Conservation (phyloP, 2,329 filamentous ascomycete species). For the Fusarium falciforme region DNA sequence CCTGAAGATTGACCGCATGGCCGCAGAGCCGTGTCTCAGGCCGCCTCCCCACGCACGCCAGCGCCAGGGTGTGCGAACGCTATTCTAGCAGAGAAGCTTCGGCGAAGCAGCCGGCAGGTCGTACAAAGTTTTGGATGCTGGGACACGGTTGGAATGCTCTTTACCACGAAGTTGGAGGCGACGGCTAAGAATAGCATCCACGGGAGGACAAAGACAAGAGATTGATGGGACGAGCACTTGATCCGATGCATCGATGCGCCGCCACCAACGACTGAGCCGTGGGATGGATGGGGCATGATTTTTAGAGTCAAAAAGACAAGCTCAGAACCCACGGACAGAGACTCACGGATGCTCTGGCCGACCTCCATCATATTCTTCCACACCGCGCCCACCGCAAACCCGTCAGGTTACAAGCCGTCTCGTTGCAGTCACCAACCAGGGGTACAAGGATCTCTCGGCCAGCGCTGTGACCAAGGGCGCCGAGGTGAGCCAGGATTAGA, state of each 20-base stretch:
- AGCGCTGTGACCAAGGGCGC: slow-evolving; percentile 35
- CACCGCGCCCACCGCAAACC: slow-evolving; percentile 45
- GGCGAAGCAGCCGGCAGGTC: slow-evolving; percentile 22
- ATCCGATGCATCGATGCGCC: slow-evolving; percentile 3
- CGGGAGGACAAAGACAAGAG: slow-evolving; percentile 9
- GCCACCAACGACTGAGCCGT: slow-evolving; percentile 13
- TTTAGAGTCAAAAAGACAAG: slow-evolving; percentile 12
- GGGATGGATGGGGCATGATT: background rate
- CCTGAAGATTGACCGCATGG: slow-evolving; percentile 15
- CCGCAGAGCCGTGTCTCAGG: slow-evolving; percentile 21
- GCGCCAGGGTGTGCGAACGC: background rate
- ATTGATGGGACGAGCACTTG: background rate
- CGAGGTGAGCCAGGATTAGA: slow-evolving; percentile 22
- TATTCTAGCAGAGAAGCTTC: slow-evolving; percentile 24
- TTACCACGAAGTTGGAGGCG: slow-evolving; percentile 20
- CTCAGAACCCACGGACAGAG: background rate
- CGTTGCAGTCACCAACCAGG: slow-evolving; percentile 31
- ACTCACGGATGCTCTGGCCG: background rate
- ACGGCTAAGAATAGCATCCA: background rate
- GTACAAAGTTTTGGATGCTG: slow-evolving; percentile 5
- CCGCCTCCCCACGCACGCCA: background rate
- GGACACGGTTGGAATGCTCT: slow-evolving; percentile 24
- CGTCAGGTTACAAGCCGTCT: slow-evolving; percentile 32
- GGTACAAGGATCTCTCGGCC: slow-evolving; percentile 28
- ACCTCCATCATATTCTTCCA: slow-evolving; percentile 26